Conservation (phyloP, 768 basidiomycete species). For the Sarcomyxa edulis region DNA sequence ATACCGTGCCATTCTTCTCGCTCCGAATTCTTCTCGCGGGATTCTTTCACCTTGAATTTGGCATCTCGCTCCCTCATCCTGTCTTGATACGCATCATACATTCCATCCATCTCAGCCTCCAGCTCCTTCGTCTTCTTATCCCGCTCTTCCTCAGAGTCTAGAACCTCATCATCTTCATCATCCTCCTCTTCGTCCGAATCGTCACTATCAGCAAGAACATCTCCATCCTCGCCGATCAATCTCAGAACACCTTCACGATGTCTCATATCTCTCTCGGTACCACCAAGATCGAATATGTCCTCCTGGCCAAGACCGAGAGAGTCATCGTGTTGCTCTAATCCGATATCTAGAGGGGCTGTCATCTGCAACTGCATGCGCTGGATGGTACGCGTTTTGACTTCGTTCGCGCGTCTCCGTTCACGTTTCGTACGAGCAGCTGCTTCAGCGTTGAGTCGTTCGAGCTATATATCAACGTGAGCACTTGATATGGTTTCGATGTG, state of each 20-base stretch:
- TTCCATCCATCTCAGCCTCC: slow-evolving; percentile 82
- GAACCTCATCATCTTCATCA: slow-evolving; percentile 30
- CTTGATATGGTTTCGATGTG: neutral
- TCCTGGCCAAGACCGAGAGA: slow-evolving; percentile 71
- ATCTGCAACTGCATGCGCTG: slow-evolving; percentile 96
- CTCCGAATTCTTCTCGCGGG: slow-evolving; percentile 65
- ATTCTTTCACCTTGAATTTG: slow-evolving; percentile 82
- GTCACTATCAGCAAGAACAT: slow-evolving; percentile 9
- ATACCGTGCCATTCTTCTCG: slow-evolving; percentile 85
- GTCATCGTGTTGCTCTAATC: slow-evolving; percentile 76
- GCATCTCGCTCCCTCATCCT: slow-evolving; percentile 78
- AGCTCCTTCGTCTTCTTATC: slow-evolving; percentile 55
- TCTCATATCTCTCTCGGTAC: slow-evolving; percentile 40
- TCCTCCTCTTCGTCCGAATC: slow-evolving; percentile 42
- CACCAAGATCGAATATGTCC: slow-evolving; percentile 83
- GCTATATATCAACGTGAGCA: slow-evolving; percentile 35
- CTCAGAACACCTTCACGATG: slow-evolving; percentile 35
- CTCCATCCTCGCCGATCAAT: slow-evolving; percentile 19
- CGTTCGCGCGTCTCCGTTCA: slow-evolving; percentile 81
- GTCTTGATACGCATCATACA: slow-evolving; percentile 86
- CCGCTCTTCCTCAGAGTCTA: slow-evolving; percentile 67
- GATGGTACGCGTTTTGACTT: slow-evolving; percentile 80
- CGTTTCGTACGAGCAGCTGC: slow-evolving; percentile 69
- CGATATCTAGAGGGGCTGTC: slow-evolving; percentile 97
- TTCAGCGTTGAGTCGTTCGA: slow-evolving; percentile 79